Conservation (phyloP, 1,284 basidiomycete species). For the Blastosporella zonata region DNA sequence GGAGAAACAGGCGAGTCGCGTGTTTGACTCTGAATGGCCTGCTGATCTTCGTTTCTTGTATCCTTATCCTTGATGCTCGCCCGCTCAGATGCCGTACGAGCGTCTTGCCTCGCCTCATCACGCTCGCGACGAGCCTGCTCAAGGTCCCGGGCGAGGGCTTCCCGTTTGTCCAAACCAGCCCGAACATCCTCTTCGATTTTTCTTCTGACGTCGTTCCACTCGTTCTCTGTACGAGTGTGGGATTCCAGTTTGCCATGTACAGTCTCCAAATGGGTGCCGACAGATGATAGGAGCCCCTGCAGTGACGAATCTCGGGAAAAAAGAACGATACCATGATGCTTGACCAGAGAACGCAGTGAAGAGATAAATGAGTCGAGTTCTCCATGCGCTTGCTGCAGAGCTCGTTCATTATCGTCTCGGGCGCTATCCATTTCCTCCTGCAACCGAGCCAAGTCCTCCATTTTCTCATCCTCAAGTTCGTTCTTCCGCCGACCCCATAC, state of each 20-base stretch:
- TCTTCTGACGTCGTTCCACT: slow-evolving; percentile 42
- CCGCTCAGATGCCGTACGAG: slow-evolving; percentile 21
- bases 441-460: slow-evolving; percentile 41
- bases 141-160: slow-evolving; percentile 48
- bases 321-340: slow-evolving; percentile 51
- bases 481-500: slow-evolving; percentile 55
- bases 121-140: slow-evolving; percentile 54
- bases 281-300: slow-evolving; percentile 46
- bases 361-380: slow-evolving; percentile 50
- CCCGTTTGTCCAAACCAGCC: slow-evolving; percentile 43
- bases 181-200: slow-evolving; percentile 53
- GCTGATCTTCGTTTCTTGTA: slow-evolving; percentile 3
- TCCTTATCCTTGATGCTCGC: slow-evolving; percentile 1
- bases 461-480: slow-evolving; percentile 48
- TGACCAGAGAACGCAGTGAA: slow-evolving; percentile 46
- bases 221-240: slow-evolving; percentile 44
- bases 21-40: no score
- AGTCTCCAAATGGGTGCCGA: slow-evolving; percentile 54
- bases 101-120: slow-evolving; percentile 50
- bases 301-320: slow-evolving; percentile 50
- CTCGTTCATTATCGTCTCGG: slow-evolving; percentile 32
- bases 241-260: slow-evolving; percentile 50
- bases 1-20: background rate
- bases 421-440: slow-evolving; percentile 45
- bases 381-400: slow-evolving; percentile 35